Conservation (phyloP, 116 monocot species). For the Phalaenopsis hybrid region DNA sequence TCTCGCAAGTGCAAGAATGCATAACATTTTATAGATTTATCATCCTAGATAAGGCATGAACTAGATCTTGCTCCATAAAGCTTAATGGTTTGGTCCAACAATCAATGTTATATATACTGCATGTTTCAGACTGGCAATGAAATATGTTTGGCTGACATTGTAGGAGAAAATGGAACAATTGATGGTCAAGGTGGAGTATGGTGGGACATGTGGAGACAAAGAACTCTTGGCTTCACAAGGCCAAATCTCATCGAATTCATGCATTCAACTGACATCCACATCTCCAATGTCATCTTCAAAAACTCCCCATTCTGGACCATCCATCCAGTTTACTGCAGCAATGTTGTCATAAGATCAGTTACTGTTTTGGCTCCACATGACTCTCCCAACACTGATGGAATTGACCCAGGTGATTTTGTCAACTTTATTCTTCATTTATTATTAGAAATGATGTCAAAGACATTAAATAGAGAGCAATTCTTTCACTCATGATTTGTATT, state of each 20-base stretch:
- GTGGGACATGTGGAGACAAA: constrained; percentile 58
- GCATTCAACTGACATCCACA: constrained; percentile 38
- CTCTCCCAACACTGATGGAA: constrained; percentile 59
- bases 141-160: not conserved
- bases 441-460: no score
- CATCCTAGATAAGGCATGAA: no score
- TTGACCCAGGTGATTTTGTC: constrained; percentile 38
- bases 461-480: no score
- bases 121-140: no score
- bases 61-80: no score
- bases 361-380: constrained; percentile 44
- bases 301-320: constrained; percentile 66
- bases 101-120: no score
- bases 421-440: not conserved
- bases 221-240: constrained; percentile 36
- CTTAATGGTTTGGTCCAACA: no score
- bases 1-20: no score
- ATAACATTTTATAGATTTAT: no score
- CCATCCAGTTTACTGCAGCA: constrained; percentile 58
- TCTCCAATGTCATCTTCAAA: constrained; percentile 38
- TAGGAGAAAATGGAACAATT: constrained; percentile 55
- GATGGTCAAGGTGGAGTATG: constrained; percentile 61
- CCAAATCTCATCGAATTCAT: constrained; percentile 47
- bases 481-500: no score
- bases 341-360: constrained; percentile 38